Evolutionary conservation across 139 green algal genomes (phyloP).

Genomic region (Trebouxia sp.): DNA sequence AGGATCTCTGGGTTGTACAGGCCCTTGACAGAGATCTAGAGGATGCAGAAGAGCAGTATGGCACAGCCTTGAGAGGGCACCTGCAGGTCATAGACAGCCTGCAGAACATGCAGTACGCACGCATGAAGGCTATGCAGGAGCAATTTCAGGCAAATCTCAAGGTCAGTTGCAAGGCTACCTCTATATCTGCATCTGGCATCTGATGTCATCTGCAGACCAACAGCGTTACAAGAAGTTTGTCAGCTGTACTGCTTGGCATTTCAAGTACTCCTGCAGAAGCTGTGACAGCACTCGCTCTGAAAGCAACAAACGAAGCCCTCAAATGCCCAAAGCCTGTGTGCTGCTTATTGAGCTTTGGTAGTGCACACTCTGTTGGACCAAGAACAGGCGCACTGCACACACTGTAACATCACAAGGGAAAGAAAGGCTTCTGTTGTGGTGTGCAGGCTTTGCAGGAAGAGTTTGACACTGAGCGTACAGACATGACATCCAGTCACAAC

Average conservation of each 20-base stretch:
- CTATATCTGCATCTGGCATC: constrained; percentile 46
- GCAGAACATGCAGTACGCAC: constrained; percentile 72
- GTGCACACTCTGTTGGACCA: neutral
- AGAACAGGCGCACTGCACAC: neutral
- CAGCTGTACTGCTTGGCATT: too few species aligned
- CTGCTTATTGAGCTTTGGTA: constrained; percentile 69
- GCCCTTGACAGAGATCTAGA: constrained; percentile 86
- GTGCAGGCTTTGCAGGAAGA: constrained; percentile 23
- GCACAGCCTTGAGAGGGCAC: constrained; percentile 63
- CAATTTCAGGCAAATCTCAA: constrained; percentile 66
- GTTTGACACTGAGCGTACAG: constrained; percentile 52
- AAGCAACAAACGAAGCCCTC: too few species aligned
- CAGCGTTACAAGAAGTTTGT: too few species aligned
- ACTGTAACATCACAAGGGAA: too few species aligned
- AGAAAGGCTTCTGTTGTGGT: neutral
- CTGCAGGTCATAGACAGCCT: constrained; percentile 74
- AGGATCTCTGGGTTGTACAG: constrained; percentile 35
- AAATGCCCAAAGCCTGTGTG: too few species aligned
- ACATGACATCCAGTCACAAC: constrained; percentile 65
- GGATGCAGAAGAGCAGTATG: constrained; percentile 85
- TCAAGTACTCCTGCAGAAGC: too few species aligned
- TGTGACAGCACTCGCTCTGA: too few species aligned
- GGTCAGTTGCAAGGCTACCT: neutral
- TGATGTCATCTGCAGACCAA: too few species aligned
- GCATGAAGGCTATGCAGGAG: constrained; percentile 60